A percentile compares a stretch with the other conserved stretches of the same genome.
Conservation (phyloP, 139 green algal genomes). For the Limnomonas spitsbergensis region DNA sequence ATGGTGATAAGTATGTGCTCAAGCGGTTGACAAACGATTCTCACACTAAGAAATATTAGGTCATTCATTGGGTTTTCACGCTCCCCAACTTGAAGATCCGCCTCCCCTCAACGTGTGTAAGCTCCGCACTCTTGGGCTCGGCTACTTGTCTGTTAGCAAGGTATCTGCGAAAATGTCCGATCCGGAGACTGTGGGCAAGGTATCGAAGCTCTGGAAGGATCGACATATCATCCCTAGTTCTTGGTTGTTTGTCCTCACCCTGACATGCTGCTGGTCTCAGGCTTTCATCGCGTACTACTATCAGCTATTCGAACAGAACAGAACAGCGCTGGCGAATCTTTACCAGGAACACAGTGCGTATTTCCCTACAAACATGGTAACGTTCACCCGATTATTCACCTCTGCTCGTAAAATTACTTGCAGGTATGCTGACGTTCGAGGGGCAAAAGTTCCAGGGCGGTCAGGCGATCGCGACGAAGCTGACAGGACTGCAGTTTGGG, state of each 20-base stretch:
- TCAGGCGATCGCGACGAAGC: slow-evolving; percentile 70
- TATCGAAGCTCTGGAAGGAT: not conserved
- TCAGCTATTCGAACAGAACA: slow-evolving; percentile 84
- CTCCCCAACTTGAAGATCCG: too few relatives aligned
- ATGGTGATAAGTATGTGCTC: not conserved
- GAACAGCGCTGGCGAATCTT: slow-evolving; percentile 62
- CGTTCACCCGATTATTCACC: not conserved
- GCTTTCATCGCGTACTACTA: slow-evolving; percentile 97
- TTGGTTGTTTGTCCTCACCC: not conserved
- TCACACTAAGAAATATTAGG: not conserved
- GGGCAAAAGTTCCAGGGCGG: slow-evolving; percentile 71
- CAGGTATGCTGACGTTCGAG: slow-evolving; percentile 83
- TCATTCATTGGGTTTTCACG: not conserved
- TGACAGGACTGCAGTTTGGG: slow-evolving; percentile 76
- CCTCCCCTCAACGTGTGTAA: not conserved
- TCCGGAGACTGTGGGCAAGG: slow-evolving; percentile 12
- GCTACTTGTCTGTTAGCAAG: not conserved
- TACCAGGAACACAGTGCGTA: slow-evolving; percentile 70
- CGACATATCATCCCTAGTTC: not conserved
- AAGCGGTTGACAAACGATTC: not conserved
- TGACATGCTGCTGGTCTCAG: too few relatives aligned
- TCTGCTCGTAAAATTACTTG: not conserved
- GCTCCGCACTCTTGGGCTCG: not conserved
- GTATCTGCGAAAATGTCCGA: not conserved
- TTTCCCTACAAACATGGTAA: not conserved